Conservation (phyloP, 257 asterid species). For the Nicotiana noctiflora region DNA sequence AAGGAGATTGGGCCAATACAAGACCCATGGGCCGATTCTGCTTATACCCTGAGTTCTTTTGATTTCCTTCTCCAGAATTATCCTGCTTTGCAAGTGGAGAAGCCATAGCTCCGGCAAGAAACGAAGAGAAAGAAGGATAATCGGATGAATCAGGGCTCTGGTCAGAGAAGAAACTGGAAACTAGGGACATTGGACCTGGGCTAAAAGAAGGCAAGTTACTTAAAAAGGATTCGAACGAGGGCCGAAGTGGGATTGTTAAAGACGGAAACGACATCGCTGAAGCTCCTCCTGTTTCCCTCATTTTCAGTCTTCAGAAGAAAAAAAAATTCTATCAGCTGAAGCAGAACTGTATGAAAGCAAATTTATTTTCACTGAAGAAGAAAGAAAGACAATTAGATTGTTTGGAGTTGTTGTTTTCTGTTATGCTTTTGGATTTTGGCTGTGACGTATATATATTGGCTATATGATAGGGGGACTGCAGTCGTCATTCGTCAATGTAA, state of each 20-base stretch:
- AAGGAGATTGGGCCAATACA: slow-evolving; percentile 70
- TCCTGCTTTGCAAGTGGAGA: slow-evolving; percentile 48
- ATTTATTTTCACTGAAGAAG: neutral
- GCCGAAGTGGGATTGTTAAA: slow-evolving; percentile 51
- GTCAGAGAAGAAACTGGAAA: slow-evolving; percentile 57
- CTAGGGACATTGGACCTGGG: slow-evolving; percentile 62
- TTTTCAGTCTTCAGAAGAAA: neutral
- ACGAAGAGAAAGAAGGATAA: slow-evolving; percentile 62
- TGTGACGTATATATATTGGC: neutral
- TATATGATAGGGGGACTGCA: neutral
- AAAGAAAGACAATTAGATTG: neutral
- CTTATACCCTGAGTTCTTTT: slow-evolving; percentile 47
- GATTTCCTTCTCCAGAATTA: slow-evolving; percentile 13
- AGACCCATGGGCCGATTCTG: slow-evolving; percentile 61
- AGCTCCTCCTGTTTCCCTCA: slow-evolving; percentile 35
- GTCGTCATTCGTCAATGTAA: neutral
- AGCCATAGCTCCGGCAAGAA: slow-evolving; percentile 81
- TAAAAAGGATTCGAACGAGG: slow-evolving; percentile 43
- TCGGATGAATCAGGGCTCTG: slow-evolving; percentile 18
- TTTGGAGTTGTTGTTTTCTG: neutral
- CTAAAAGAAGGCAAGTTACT: slow-evolving; percentile 37
- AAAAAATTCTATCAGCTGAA: no score
- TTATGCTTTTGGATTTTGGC: neutral
- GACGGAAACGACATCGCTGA: slow-evolving; percentile 34
- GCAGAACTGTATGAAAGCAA: no score